phyloP scores from a whole-genome alignment of 176 grass and related monocot species.

The Triticum turgidum region DNA sequence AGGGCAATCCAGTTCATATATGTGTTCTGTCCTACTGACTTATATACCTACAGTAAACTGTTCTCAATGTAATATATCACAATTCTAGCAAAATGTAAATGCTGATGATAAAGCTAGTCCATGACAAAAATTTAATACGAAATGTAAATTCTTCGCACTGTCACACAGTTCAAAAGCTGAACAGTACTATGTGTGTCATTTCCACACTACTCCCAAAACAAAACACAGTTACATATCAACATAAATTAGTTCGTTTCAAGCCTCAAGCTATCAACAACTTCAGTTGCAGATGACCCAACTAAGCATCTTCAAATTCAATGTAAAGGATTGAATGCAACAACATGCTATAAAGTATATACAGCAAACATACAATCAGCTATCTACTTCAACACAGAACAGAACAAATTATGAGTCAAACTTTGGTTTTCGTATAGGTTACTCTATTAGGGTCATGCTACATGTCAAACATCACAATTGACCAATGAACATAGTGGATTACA shows the following conservation, averaged over 20 bases:
- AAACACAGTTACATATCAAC: not conserved
- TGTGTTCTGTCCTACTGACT: not conserved
- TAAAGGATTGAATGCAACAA: not conserved
- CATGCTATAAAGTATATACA: not conserved
- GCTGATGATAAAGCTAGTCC: not conserved
- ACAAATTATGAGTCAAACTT: conserved; percentile 13
- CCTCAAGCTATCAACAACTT: not conserved
- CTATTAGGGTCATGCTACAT: not conserved
- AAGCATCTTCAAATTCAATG: not conserved
- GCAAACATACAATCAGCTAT: not conserved
- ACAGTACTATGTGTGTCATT: not conserved
- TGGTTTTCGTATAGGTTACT: not conserved
- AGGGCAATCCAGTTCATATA: not conserved
- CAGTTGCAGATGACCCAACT: not conserved
- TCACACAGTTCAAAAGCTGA: not conserved
- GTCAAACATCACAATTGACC: conserved; percentile 2
- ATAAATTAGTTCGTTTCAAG: not conserved
- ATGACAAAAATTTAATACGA: not conserved
- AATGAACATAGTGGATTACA: not conserved
- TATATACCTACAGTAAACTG: not conserved
- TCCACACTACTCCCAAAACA: not conserved
- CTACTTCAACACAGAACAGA: not conserved
- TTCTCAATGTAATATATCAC: not conserved
- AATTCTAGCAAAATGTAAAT: not conserved
- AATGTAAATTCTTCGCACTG: not conserved